Evolutionary conservation across 768 basidiomycete species (phyloP), one percentile per base, ranked within the genome.

Genomic region (Cubamyces sp.): DNA sequence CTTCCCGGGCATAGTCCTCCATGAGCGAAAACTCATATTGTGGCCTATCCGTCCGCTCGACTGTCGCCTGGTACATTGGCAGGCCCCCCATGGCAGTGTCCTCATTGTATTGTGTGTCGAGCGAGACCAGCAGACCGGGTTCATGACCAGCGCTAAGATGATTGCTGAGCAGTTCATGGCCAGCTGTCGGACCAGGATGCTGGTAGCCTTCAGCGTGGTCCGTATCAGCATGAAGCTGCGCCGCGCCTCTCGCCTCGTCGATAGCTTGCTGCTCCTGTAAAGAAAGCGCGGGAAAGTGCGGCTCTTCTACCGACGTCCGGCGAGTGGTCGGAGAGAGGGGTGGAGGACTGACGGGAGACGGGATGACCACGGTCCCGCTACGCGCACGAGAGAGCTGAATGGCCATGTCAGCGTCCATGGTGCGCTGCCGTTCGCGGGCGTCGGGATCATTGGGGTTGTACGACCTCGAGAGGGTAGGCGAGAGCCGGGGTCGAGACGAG

Each of bases 391-490:
- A 90, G 43, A 90, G 83, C 34, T 90, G 88, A 71, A 92, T 82
- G 55, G 91, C 92, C 90, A 94, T 93, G 69, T 96, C 94, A 0
- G 92, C 92, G 69, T 98, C 96, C 88, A 97, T 92, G 6, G 92
- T 87, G 39, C 91, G 84, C 78, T 98, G 95, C 19, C 95, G 86
- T 74, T 97, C 94, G 57, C 87, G 80, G 19, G 85, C 85, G 55
- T 91, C 84, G 0, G 89, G 86, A 70, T 92, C 88, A 77, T 87
- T 81, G 11, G 81, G 83, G 71, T 91, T 87, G 62, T 83, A 82
- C 9, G 88, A 81, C 45, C 88, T 83, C 0, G 76, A 71, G 16
- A 89, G 74, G 3, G 84, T 85, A 0, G 91, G 89, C 0, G 90
- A 90, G 58, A 79, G 81, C 23, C 87, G 81, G 50, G 81, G 72